phyloP scores from a whole-genome alignment of 306 rosid genomes.

The peach (Prunus persica) region Prunus_persica_NCBIv2 NC_034014.1:23710001-23710500 shows the following conservation, averaged over 20 bases:
- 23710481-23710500: background rate
- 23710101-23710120: slow-evolving; percentile 80
- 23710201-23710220: slow-evolving; percentile 85
- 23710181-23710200: slow-evolving; percentile 97
- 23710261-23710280: slow-evolving; percentile 84
- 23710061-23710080: slow-evolving; percentile 67
- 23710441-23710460: background rate
- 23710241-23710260: slow-evolving; percentile 70
- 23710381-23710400: background rate
- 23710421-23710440: background rate
- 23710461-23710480: background rate
- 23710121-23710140: slow-evolving; percentile 72
- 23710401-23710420: background rate
- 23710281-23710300: slow-evolving; percentile 96
- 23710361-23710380: background rate
- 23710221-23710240: slow-evolving; percentile 92
- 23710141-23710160: slow-evolving; percentile 70
- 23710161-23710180: slow-evolving; percentile 75
- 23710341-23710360: slow-evolving; percentile 7
- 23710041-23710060: slow-evolving; percentile 68
- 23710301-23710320: slow-evolving; percentile 38
- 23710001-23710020: slow-evolving; percentile 42
- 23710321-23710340: background rate
- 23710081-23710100: slow-evolving; percentile 92
- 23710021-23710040: slow-evolving; percentile 73